Percentiles rank a stretch among this genome's conserved stretches.
These are phyloP conservation scores for Citrus hindsii DNA, from an alignment of 345 rosid species.

Conservation along the genomic window DNA sequence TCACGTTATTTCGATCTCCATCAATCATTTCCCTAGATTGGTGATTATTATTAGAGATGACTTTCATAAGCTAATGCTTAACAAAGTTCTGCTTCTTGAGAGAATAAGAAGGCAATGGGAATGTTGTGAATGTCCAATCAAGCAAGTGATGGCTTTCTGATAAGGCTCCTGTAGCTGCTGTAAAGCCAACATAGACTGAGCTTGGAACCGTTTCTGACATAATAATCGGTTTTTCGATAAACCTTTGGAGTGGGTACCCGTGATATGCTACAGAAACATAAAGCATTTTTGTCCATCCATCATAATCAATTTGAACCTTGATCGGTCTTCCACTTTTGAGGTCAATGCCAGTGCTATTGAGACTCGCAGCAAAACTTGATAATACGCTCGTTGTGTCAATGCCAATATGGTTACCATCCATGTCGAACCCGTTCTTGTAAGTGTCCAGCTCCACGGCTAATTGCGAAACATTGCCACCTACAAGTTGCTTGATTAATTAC, in stretches of 20 bases:
- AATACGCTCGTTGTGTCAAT: constrained; percentile 25
- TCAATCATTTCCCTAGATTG: too few relatives aligned
- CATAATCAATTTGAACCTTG: constrained; percentile 17
- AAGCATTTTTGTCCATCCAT: constrained; percentile 17
- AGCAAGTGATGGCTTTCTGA: constrained; percentile 29
- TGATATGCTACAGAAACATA: constrained; percentile 28
- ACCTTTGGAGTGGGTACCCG: constrained; percentile 15
- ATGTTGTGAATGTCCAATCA: constrained; percentile 17
- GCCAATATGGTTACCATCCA: constrained; percentile 32
- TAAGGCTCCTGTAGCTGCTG: constrained; percentile 32
- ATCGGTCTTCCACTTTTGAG: constrained; percentile 39
- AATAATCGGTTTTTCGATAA: constrained; percentile 29
- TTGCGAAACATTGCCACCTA: not conserved
- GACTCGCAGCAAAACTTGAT: constrained; percentile 12
- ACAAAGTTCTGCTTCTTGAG: not conserved
- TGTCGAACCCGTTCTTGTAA: constrained; percentile 37
- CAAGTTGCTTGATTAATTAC: not conserved
- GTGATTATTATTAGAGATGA: too few relatives aligned
- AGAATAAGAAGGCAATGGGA: not conserved
- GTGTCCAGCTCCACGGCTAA: constrained; percentile 32
- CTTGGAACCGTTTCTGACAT: constrained; percentile 24
- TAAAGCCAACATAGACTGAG: constrained; percentile 34
- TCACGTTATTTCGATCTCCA: too few relatives aligned
- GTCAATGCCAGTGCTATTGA: constrained; percentile 26
- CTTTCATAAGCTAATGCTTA: too few relatives aligned